Conservation (phyloP, 129 eudicot genomes). For the Solidago caesia region DNA sequence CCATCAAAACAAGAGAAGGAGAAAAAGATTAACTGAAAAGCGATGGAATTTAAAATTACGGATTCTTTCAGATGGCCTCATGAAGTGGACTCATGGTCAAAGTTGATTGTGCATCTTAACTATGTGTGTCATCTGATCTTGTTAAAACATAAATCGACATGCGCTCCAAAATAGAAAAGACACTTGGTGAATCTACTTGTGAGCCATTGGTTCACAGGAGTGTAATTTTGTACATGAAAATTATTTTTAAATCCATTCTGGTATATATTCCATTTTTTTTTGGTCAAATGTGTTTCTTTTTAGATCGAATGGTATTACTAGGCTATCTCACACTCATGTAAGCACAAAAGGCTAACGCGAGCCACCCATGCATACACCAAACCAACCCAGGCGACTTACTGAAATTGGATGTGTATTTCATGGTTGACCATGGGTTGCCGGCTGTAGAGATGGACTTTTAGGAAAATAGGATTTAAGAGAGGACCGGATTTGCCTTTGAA, state of each 20-base stretch:
- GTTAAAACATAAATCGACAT: slow-evolving; percentile 1
- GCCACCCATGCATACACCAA: no score
- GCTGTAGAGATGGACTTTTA: no score
- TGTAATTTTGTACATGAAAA: slow-evolving; percentile 3
- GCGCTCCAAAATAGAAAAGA: background rate
- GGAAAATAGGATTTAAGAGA: no score
- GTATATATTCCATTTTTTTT: background rate
- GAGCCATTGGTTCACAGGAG: slow-evolving; percentile 11
- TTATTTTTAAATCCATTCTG: slow-evolving; percentile 1
- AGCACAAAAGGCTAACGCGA: no score
- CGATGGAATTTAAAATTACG: slow-evolving; percentile 15
- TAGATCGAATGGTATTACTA: no score
- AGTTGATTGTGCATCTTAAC: background rate
- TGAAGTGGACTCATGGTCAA: slow-evolving; percentile 13
- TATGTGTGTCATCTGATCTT: background rate
- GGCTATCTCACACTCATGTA: no score
- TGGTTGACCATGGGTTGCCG: no score
- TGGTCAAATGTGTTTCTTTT: no score
- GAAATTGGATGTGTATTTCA: no score
- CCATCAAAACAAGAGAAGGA: slow-evolving; percentile 37
- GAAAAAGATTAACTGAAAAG: slow-evolving; percentile 44
- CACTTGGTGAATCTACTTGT: background rate
- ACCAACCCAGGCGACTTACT: no score
- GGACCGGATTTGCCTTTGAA: no score
- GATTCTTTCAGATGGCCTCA: slow-evolving; percentile 13